Percentiles rank a stretch among this genome's conserved stretches.
Evolutionary conservation across 139 green algal genomes (phyloP).

Genomic region (Pleodorina starrii): DNA sequence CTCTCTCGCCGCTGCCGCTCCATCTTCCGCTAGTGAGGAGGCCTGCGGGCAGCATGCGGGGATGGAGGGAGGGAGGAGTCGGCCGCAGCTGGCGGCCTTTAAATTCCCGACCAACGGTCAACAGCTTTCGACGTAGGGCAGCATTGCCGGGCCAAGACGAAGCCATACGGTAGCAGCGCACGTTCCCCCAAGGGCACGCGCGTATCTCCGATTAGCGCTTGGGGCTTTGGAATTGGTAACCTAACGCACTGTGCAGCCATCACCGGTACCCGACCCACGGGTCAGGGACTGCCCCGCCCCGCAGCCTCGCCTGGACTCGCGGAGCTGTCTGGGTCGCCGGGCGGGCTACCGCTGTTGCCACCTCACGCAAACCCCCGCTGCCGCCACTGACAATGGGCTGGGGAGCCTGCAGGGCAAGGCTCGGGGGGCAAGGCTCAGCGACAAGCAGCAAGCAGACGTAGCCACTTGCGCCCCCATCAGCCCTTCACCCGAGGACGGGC

Average conservation of each 20-base stretch:
- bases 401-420: not conserved
- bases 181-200: no score
- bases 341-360: not conserved
- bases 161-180: no score
- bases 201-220: no score
- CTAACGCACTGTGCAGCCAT: no score
- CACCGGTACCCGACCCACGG: not conserved
- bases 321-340: not conserved
- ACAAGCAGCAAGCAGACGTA: not conserved
- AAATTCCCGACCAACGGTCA: no score
- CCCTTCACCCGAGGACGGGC: no score
- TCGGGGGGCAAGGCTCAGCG: not conserved
- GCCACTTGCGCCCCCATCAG: no score
- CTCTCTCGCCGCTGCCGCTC: not conserved
- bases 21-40: no score
- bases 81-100: not conserved
- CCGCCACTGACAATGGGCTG: not conserved
- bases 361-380: not conserved
- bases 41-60: not conserved
- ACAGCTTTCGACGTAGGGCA: no score
- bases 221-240: no score
- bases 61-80: not conserved
- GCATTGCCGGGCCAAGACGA: no score
- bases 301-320: slow-evolving; percentile 4
- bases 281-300: not conserved